phyloP scores from a whole-genome alignment of 2,329 filamentous ascomycete genomes.

The Exophiala dermatitidis region DNA sequence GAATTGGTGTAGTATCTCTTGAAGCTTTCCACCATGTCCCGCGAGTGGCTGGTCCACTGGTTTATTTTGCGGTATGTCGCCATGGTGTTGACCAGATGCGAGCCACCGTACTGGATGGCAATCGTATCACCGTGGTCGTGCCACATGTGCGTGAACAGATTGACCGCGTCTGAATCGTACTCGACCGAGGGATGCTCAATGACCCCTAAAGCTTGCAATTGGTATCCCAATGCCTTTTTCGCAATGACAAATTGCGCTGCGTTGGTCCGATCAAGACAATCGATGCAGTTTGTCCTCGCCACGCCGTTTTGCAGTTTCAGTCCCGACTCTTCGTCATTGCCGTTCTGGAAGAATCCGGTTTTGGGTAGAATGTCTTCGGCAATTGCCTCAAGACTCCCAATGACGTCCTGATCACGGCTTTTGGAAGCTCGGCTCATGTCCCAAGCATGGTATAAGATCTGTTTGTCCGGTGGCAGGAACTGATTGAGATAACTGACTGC shows the following conservation, averaged over 20 bases:
- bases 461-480: conserved; percentile 73
- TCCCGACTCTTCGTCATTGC: conserved; percentile 59
- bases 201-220: conserved; percentile 84
- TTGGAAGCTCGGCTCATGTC: conserved; percentile 98
- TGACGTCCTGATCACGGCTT: conserved; percentile 85
- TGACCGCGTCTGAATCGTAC: conserved; percentile 92
- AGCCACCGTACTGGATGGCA: conserved; percentile 93
- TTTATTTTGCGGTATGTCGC: conserved; percentile 98
- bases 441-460: conserved; percentile 90
- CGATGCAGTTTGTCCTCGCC: conserved; percentile 93
- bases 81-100: conserved; percentile 97
- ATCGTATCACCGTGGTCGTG: conserved; percentile 97
- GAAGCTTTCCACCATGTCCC: conserved; percentile 98
- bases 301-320: conserved; percentile 80
- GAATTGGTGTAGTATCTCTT: conserved; percentile 99
- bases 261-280: conserved; percentile 94
- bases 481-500: conserved; percentile 91
- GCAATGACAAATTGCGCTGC: conserved; percentile 97
- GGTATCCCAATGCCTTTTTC: conserved; percentile 84
- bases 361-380: conserved; percentile 76
- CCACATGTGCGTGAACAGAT: conserved; percentile 96
- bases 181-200: conserved; percentile 70
- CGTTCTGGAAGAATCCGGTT: conserved; percentile 94
- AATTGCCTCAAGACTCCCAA: conserved; percentile 80
- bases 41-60: conserved; percentile 93